Conservation (phyloP, 495 filamentous ascomycete species). For the Penicillium verhagenii region DNA sequence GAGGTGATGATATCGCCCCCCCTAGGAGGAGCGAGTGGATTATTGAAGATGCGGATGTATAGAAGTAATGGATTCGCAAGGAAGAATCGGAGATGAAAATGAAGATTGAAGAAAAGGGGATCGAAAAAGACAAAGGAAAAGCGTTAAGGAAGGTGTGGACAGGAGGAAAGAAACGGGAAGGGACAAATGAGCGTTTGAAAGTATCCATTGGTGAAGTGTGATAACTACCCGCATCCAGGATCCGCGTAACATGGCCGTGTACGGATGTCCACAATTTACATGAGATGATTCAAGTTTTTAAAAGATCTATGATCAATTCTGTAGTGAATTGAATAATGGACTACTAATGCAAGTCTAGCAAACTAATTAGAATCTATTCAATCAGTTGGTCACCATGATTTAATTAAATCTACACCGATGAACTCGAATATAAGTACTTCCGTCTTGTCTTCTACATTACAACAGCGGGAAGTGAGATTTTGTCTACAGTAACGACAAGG, state of each 20-base stretch:
- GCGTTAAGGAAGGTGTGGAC: slow-evolving; percentile 2
- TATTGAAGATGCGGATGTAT: slow-evolving; percentile 6
- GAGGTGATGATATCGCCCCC: slow-evolving; percentile 13
- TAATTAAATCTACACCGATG: too few relatives aligned
- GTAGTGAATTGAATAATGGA: too few relatives aligned
- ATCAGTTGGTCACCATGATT: too few relatives aligned
- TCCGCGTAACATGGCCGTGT: not conserved
- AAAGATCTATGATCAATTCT: too few relatives aligned
- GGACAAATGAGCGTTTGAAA: slow-evolving; percentile 15
- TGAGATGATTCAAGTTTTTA: not conserved
- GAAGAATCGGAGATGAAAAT: not conserved
- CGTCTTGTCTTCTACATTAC: too few relatives aligned
- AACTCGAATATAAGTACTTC: too few relatives aligned
- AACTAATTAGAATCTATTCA: too few relatives aligned
- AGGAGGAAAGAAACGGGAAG: slow-evolving; percentile 20
- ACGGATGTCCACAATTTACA: not conserved
- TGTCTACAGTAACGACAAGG: too few relatives aligned
- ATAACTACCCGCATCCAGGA: slow-evolving; percentile 29
- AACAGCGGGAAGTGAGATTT: too few relatives aligned
- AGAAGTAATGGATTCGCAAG: not conserved
- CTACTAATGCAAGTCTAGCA: too few relatives aligned
- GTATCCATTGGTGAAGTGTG: slow-evolving; percentile 8
- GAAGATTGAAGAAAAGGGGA: slow-evolving; percentile 7
- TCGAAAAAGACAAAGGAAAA: slow-evolving; percentile 15
- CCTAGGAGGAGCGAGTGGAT: slow-evolving; percentile 23